Percentiles rank a stretch among this genome's conserved stretches.
Evolutionary conservation across 2,329 filamentous ascomycete genomes (phyloP).

Genomic region (Colletotrichum lindemuthianum): DNA sequence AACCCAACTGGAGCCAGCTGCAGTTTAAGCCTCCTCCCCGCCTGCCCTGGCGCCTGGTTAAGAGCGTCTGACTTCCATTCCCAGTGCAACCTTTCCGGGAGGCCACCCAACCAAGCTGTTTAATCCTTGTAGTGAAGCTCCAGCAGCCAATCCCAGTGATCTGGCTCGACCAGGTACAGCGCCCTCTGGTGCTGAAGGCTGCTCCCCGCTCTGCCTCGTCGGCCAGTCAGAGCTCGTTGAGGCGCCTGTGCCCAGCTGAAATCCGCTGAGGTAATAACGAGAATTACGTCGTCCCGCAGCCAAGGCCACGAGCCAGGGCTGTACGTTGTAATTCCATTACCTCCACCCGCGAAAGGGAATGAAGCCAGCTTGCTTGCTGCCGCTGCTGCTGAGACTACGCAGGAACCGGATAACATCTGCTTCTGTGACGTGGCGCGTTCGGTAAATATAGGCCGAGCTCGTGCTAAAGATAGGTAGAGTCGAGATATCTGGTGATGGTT

Average conservation of each 20-base stretch:
- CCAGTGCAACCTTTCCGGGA: constrained; percentile 34
- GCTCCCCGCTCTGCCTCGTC: constrained; percentile 18
- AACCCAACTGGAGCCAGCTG: constrained; percentile 1
- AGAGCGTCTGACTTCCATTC: constrained; percentile 12
- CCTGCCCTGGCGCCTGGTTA: constrained; percentile 7
- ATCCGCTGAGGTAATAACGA: no score
- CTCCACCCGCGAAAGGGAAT: constrained; percentile 14
- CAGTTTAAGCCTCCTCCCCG: constrained; percentile 10
- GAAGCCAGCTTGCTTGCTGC: not conserved
- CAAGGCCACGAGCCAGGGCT: constrained; percentile 22
- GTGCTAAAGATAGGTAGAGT: no score
- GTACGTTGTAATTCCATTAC: constrained; percentile 22
- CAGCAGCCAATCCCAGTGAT: constrained; percentile 32
- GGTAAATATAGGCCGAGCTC: no score
- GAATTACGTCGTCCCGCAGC: constrained; percentile 35
- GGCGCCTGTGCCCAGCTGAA: constrained; percentile 21
- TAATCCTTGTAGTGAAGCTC: constrained; percentile 24
- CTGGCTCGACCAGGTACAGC: constrained; percentile 26
- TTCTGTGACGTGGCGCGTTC: no score
- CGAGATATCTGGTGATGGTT: no score
- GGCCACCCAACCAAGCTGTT: constrained; percentile 32
- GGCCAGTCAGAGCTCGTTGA: constrained; percentile 21
- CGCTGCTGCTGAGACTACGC: no score
- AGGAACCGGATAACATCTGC: no score
- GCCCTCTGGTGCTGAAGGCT: constrained; percentile 20